Evolutionary conservation across 1,284 basidiomycete genomes (phyloP), one percentile per base, ranked within the genome.

Genomic region (Agroathelia rolfsii): DNA sequence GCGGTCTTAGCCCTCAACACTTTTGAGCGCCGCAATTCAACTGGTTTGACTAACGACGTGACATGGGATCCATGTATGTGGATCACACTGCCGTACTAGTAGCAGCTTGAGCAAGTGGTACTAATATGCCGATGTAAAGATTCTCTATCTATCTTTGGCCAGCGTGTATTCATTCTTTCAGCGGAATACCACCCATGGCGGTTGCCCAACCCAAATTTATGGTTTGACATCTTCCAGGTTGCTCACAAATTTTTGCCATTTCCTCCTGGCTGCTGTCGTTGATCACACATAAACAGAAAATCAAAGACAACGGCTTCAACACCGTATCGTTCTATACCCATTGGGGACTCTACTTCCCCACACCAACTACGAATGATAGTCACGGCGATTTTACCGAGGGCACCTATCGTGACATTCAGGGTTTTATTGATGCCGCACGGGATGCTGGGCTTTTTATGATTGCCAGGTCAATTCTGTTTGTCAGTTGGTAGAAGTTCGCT

Each of bases 261-360:
- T n/a, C n/a, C n/a, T n/a, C n/a, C n/a, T n/a, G n/a, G n/a, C n/a
- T n/a, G n/a, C n/a, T n/a, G n/a, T n/a, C n/a, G n/a, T n/a, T n/a
- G n/a, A n/a, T n/a, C n/a, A n/a, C n/a, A n/a, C n/a, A n/a, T n/a
- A n/a, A n/a, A n/a, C 63, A 76, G 45, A 76, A 76, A 47, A 57
- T 72, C 26, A 67, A 67, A 40, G 62, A 69, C 2, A 69, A 69
- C 36, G 72, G 72, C 6, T 72, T 74, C 55, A 76, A 74, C 39
- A 58, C 66, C n/a, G 59, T 72, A 24, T 69, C 65, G 0, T 66
- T 70, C 43, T 69, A 65, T 41, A 54, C 66, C 18, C 62, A 66
- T 36, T 71, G 67, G 65, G 62, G 62, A 4, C 35, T 62, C 10
- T 64, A 68, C 41, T 68, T 52, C 40, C 65, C 65, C 10, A 56